Base-by-base conservation (phyloP, 2,329 filamentous ascomycete species). In the Ambrosiella xylebori region DNA sequence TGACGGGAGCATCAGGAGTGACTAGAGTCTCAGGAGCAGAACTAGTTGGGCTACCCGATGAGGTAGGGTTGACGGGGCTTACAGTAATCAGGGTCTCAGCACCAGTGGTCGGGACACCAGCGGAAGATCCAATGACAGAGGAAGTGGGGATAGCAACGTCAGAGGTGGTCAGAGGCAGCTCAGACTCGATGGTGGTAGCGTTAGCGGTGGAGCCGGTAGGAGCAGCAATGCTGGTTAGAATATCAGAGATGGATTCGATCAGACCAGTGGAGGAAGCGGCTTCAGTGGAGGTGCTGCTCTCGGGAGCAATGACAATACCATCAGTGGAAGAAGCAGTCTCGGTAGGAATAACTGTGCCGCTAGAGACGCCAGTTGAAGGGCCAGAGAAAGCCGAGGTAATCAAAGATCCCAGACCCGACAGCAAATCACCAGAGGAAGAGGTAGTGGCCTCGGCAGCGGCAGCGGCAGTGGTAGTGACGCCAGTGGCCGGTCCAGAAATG, bases 261-360 rank as follows among this genome's bases (percentile, higher is more conserved):
- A 63, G 56, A 8, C 51, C 54, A 27, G 52, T 58, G 39, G 64
- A 64, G 17, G 63, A 57, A 37, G 57, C 59, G 19, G 61, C 61
- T 8, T 59, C 62, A n/a, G 62, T 62, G 27, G 62, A 61, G n/a
- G 65, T 61, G 8, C 63, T 61, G 15, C 62, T 54, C 49, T 60
- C 58, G 27, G 58, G 58, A 11, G 54, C 41, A 54, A 60, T 58
- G 27, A 59, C 44, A 7, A 54, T 55, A 36, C 39, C 27, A 57
- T 15, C 51, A 15, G 44, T 49, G 27, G 56, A 17, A 12, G 50
- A 44, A 12, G 15, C 44, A 8, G 36, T 39, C 13, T 49, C 49
- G 36, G 58, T 45, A 7, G 54, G 38, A 19, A 35, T 19, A 50
- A 13, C 38, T 6, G 27, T 15, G 45, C 50, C 53, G 13, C 49